These are phyloP conservation scores for Butyriboletus loyo DNA, from an alignment of 768 basidiomycete genomes.

Conservation along the genomic window DNA sequence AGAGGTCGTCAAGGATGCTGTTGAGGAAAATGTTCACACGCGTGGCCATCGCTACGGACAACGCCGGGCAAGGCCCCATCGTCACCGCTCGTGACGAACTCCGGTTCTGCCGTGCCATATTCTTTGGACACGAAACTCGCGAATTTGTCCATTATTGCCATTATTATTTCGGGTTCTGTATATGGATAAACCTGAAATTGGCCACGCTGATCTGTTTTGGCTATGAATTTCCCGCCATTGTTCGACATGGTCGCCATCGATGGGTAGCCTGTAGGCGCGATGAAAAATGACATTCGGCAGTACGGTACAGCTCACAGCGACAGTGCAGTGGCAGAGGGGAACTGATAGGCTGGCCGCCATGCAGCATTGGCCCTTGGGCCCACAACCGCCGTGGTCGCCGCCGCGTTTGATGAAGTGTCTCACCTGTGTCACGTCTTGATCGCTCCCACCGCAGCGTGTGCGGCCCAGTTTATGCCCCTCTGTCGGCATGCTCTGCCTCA, in stretches of 20 bases:
- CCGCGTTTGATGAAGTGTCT: conserved; percentile 6
- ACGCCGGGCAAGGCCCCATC: conserved; percentile 42
- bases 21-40: conserved; percentile 41
- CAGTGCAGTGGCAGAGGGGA: not conserved
- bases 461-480: conserved; percentile 4
- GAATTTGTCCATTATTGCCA: conserved; percentile 9
- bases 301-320: not conserved
- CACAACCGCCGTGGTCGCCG: conserved; percentile 12
- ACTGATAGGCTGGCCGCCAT: not conserved
- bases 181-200: not conserved
- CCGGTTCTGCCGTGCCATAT: conserved; percentile 34
- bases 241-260: not conserved
- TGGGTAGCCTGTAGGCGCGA: not conserved
- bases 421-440: conserved; percentile 7
- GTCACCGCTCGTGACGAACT: conserved; percentile 42
- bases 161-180: conserved; percentile 2
- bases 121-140: conserved; percentile 29
- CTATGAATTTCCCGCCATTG: conserved; percentile 6
- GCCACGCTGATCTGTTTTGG: not conserved
- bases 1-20: conserved; percentile 41
- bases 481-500: conserved; percentile 9
- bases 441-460: conserved; percentile 16
- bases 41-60: conserved; percentile 42
- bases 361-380: conserved; percentile 17
- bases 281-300: not conserved